Base-by-base conservation (phyloP, 2,329 filamentous ascomycete genomes). In the Fusarium oligoseptatum region DNA sequence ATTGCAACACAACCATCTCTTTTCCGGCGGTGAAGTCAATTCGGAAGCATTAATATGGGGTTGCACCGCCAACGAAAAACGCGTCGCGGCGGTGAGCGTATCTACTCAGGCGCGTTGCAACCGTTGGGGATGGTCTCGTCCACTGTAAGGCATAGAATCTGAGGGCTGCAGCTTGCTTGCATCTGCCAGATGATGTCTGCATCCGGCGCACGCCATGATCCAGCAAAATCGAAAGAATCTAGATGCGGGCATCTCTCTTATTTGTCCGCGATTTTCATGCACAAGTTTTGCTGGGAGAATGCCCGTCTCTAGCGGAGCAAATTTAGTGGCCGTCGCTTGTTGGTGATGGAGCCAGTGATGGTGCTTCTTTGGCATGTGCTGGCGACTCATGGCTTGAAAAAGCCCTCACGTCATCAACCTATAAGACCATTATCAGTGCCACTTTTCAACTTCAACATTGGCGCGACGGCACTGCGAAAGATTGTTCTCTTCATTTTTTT, bases 381-480 rank as follows among this genome's bases (percentile, higher is more conserved):
- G 37, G 50, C 34, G 62, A 60, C 22, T 48, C 43, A 48, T 22
- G 57, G 43, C 45, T 67, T 55, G 66, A 68, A 71, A 76, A 76
- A 74, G 36, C 52, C 64, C 61, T 66, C 77, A 79, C 77, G 77
- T 78, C 77, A 78, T 79, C 64, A 62, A 63, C 22, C 61, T 64
- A 22, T 60, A 72, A 60, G 12, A 22, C 41, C 60, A 60, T 62
- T 50, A 37, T 67, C 62, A 52, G 20, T 50, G 43, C 72, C 66
- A 73, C 66, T 67, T 32, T 67, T 52, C 0, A 37, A 12, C 29
- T 12, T 50, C 29, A 32, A 58, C 32, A 56, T 56, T 15, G 34
- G 6, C 10, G 1, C 6, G 29, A 5, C 41, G 41, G 32, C 4
- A 9, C 52, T 29, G n/a, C 20, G 27, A 17, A 24, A 27, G 1